Evolutionary conservation across 1,284 basidiomycete species (phyloP).

Genomic region (Naganishia liquefaciens): DNA sequence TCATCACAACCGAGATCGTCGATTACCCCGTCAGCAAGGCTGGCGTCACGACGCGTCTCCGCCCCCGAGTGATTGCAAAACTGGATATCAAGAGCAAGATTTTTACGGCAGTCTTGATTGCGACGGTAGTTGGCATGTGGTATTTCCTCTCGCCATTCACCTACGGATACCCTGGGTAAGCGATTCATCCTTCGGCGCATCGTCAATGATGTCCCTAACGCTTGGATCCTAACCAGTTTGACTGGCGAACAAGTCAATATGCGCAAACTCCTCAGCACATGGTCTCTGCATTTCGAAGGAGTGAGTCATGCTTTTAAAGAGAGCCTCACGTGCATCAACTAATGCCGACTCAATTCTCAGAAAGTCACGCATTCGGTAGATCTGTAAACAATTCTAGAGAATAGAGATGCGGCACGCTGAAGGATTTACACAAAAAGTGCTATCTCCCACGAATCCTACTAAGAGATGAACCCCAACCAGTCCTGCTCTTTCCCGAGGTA

Average conservation of each 20-base stretch:
- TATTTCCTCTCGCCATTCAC: slow-evolving; percentile 81
- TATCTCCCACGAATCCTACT: too few species aligned
- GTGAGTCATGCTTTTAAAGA: not conserved
- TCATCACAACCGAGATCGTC: slow-evolving; percentile 85
- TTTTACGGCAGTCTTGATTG: slow-evolving; percentile 62
- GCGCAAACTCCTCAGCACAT: slow-evolving; percentile 50
- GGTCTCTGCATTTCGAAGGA: slow-evolving; percentile 54
- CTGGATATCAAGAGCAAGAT: slow-evolving; percentile 59
- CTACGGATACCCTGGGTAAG: slow-evolving; percentile 86
- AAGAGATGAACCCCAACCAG: too few species aligned
- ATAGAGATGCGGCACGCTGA: too few species aligned
- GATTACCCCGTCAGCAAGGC: slow-evolving; percentile 82
- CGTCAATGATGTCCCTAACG: not conserved
- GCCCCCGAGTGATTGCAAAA: slow-evolving; percentile 67
- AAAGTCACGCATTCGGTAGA: slow-evolving; percentile 4
- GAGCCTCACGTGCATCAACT: not conserved
- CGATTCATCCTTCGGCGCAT: slow-evolving; percentile 34
- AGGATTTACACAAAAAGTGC: too few species aligned
- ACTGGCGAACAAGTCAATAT: slow-evolving; percentile 50
- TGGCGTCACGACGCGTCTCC: slow-evolving; percentile 64
- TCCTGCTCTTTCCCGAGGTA: too few species aligned
- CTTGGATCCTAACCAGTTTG: slow-evolving; percentile 37
- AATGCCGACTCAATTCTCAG: not conserved
- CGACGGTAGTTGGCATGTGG: slow-evolving; percentile 66
- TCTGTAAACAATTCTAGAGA: not conserved